Evolutionary conservation across 306 rosid genomes (phyloP).

Genomic region (Vigna nakashimae): DNA sequence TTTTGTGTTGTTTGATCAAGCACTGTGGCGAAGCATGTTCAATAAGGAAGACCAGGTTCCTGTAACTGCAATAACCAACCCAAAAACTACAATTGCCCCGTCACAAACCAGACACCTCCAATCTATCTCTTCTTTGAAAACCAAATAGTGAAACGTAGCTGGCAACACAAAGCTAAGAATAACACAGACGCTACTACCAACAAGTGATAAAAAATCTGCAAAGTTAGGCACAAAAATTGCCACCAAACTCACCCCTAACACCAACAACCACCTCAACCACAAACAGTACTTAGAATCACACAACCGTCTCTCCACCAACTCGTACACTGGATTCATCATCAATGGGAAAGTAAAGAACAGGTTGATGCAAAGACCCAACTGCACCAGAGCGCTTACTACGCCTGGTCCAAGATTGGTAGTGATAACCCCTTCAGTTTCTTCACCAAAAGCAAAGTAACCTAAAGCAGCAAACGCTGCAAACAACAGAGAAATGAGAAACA

Average conservation of each 20-base stretch:
- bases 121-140: constrained; percentile 64
- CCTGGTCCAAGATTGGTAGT: constrained; percentile 74
- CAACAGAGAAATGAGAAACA: constrained; percentile 59
- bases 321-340: constrained; percentile 85
- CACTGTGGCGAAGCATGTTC: constrained; percentile 55
- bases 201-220: constrained; percentile 70
- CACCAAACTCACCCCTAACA: constrained; percentile 60
- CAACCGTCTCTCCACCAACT: constrained; percentile 67
- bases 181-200: constrained; percentile 75
- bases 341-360: constrained; percentile 65
- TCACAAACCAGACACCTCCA: constrained; percentile 53
- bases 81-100: constrained; percentile 56
- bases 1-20: constrained; percentile 24
- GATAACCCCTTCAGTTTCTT: constrained; percentile 66
- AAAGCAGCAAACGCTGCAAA: constrained; percentile 64
- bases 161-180: constrained; percentile 71
- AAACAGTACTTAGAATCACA: constrained; percentile 54
- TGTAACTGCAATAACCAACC: constrained; percentile 51
- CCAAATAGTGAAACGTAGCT: constrained; percentile 63
- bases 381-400: constrained; percentile 58
- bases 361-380: constrained; percentile 66
- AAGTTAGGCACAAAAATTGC: constrained; percentile 75
- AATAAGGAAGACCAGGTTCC: constrained; percentile 71
- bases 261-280: constrained; percentile 73
- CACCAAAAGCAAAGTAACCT: constrained; percentile 80